These are phyloP conservation scores for Hymenoscyphus fraxineus DNA, from an alignment of 2,329 filamentous ascomycete genomes.

Conservation along the genomic window DNA sequence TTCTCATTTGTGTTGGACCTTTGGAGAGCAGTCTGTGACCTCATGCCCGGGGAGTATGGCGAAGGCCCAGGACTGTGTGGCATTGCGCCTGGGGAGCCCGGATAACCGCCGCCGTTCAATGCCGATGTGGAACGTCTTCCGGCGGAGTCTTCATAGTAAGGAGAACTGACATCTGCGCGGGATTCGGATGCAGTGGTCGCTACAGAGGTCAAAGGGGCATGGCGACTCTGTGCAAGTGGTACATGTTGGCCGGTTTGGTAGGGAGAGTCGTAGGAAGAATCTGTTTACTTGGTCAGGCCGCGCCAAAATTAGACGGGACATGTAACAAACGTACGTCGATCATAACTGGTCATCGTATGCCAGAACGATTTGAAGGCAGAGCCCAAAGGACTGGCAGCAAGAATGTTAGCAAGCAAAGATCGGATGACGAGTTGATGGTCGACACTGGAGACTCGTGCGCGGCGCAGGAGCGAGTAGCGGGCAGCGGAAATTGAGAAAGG, in stretches of 20 bases:
- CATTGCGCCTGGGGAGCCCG: constrained; percentile 33
- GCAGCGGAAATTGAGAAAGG: constrained; percentile 8
- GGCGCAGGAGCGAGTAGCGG: constrained; percentile 12
- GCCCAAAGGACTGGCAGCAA: constrained; percentile 50
- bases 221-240: constrained; percentile 76
- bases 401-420: constrained; percentile 18
- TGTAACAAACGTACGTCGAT: constrained; percentile 53
- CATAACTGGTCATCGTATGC: constrained; percentile 76
- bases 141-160: constrained; percentile 67
- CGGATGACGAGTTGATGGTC: constrained; percentile 17
- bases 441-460: background rate
- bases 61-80: constrained; percentile 57
- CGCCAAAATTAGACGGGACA: constrained; percentile 24
- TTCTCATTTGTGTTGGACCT: constrained; percentile 60
- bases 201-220: constrained; percentile 80
- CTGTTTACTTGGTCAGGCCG: constrained; percentile 52
- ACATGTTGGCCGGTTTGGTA: constrained; percentile 89
- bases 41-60: constrained; percentile 86
- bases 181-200: constrained; percentile 84
- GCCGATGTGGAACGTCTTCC: constrained; percentile 49
- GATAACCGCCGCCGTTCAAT: constrained; percentile 56
- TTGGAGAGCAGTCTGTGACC: constrained; percentile 68
- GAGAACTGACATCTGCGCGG: constrained; percentile 73
- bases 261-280: constrained; percentile 89
- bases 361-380: constrained; percentile 84